Base-by-base conservation (phyloP, 441 rosid species). In the Gossypium lobatum region DNA sequence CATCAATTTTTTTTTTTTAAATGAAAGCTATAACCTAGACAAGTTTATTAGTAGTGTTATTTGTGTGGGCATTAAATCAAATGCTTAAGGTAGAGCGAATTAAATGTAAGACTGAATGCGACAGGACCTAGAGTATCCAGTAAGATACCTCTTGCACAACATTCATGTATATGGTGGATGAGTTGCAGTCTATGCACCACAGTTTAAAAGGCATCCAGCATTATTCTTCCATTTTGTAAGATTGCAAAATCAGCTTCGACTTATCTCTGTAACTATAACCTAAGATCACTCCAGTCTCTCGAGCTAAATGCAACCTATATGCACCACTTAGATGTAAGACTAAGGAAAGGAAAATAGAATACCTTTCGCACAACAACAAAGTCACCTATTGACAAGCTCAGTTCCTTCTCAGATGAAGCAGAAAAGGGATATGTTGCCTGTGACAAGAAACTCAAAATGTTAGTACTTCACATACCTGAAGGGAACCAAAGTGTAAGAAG, bases 281-380 rank as follows among this genome's bases (percentile, higher is more conserved):
- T 45, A 39, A 23, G 52, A 60, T 25, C 55, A 34, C 57, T 73
- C 50, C 37, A 46, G 66, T 25, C 55, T 39, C 31, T 68, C 46
- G 52, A 28, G 67, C 66, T 17, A 54, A 54, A 75, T 54, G 64
- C 64, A 23, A 46, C 67, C 69, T 48, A 70, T 39, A 70, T 11
- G 42, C 10, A 37, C 25, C 66, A 69, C 46, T 21, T 50, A 69
- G 68, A 42, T 11, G 46, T n/a, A 73, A 6, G 23, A 5, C 46
- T 55, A 14, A 75, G n/a, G 16, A 58, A 52, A 52, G 57, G 45
- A 28, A 77, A 45, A 72, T 76, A 59, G 28, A 37, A 64, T 53
- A 89, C 94, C 92, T 88, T 82, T 73, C 94, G 80, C 52, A 89
- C 92, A 26, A 89, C 94, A 31, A 89, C 79, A 77, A 85, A 89